phyloP scores from a whole-genome alignment of 768 basidiomycete species.

The Kwoniella botswanensis region DNA sequence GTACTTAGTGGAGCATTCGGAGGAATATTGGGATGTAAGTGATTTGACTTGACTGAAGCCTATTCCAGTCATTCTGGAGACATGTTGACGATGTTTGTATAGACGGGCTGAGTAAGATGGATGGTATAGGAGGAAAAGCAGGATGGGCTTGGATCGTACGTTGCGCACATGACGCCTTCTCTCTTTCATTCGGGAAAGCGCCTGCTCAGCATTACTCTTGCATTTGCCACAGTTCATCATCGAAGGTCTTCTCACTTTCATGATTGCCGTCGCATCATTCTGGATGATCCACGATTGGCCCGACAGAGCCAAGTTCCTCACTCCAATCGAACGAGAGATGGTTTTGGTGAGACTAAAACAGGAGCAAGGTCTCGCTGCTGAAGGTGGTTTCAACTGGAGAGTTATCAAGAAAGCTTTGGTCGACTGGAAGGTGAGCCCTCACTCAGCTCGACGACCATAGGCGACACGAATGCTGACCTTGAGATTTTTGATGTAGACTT shows the following conservation, averaged over 20 bases:
- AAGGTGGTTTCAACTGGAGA: slow-evolving; percentile 59
- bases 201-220: too few species aligned
- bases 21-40: slow-evolving; percentile 56
- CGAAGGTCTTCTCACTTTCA: slow-evolving; percentile 59
- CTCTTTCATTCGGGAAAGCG: too few species aligned
- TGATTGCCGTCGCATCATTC: slow-evolving; percentile 50
- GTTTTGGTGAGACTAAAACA: slow-evolving; percentile 59
- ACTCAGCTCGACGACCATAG: background rate
- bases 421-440: slow-evolving; percentile 49
- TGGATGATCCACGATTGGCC: slow-evolving; percentile 65
- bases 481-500: slow-evolving; percentile 41
- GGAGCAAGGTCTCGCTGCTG: slow-evolving; percentile 60
- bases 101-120: slow-evolving; percentile 47
- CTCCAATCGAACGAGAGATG: slow-evolving; percentile 60
- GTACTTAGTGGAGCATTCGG: slow-evolving; percentile 57
- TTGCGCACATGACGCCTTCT: too few species aligned
- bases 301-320: slow-evolving; percentile 62
- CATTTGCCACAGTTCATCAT: slow-evolving; percentile 53
- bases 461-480: background rate
- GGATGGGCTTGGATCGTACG: slow-evolving; percentile 57
- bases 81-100: background rate
- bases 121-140: slow-evolving; percentile 54
- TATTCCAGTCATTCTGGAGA: too few species aligned
- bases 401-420: slow-evolving; percentile 56
- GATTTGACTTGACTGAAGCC: background rate